Base-by-base conservation (phyloP, 2,329 filamentous ascomycete genomes). In the Ceratocystis alfenasii region DNA sequence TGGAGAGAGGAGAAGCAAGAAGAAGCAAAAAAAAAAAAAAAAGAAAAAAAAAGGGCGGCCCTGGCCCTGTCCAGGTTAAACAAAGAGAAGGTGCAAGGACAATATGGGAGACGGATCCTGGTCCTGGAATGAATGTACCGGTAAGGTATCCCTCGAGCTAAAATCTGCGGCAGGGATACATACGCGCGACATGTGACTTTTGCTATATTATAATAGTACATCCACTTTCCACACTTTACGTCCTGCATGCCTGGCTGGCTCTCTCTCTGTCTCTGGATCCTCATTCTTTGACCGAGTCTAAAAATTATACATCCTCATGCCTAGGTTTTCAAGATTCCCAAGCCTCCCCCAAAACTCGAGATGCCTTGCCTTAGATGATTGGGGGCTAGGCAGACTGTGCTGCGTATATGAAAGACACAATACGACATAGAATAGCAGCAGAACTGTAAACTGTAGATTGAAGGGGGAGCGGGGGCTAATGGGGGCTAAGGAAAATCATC, bases 301-400 rank as follows among this genome's bases (percentile, higher is more conserved):
- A 10, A n/a, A 57, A 57, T 30, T 55, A 4, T 17, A 28, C 25
- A 28, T 57, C 50, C 8, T 30, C 50, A 28, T 22, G 8, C 5
- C 12, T 57, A 2, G 3, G 10, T 33, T 57, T 8, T 28, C 3
- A 17, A 57, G 50, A 28, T 57, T 33, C 25, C 22, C 22, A 55
- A 20, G 10, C 50, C 4, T 22, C 17, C 50, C 46, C 6, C 46
- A n/a, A 15, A 20, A 55, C 12, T 25, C 8, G 50, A 55, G 20
- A 7, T 20, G 22, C 10, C n/a, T 22, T 20, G 50, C 5, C 50
- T 25, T 17, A 12, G 50, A 2, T 17, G 10, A 10, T 57, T 57
- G 53, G 53, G 53, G 53, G 53, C 53, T 17, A 57, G 22, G 53
- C 53, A 57, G 53, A 57, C 28, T 57, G n/a, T 53, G 8, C 12